Evolutionary conservation across 345 rosid species (phyloP).

Genomic region (Chamaenerion angustifolium): DNA sequence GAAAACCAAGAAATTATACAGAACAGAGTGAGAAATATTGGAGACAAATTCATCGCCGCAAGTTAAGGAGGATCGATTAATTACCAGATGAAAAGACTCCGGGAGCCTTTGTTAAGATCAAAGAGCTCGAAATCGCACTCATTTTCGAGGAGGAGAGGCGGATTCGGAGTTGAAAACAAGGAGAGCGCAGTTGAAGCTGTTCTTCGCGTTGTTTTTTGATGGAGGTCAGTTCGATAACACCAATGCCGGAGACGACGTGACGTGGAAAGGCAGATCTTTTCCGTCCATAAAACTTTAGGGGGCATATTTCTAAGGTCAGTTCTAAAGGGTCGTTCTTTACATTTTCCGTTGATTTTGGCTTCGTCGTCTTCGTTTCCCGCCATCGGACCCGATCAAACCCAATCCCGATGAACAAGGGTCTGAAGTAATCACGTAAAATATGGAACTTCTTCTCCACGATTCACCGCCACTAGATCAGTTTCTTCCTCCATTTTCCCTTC

Average conservation of each 20-base stretch:
- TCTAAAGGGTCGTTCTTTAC: too few species aligned
- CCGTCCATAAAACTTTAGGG: too few species aligned
- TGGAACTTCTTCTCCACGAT: too few species aligned
- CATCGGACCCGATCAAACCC: too few species aligned
- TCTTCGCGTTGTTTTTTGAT: too few species aligned
- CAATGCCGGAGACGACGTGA: not conserved
- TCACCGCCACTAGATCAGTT: too few species aligned
- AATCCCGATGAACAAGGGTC: too few species aligned
- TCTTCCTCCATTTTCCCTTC: too few species aligned
- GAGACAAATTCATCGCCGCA: not conserved
- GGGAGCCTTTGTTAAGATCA: not conserved
- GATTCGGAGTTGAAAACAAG: not conserved
- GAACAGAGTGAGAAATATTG: not conserved
- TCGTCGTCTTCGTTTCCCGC: not conserved
- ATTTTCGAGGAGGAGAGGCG: not conserved
- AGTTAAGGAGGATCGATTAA: not conserved
- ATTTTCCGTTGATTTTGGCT: not conserved
- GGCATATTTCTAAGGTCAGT: too few species aligned
- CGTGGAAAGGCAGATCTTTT: not conserved
- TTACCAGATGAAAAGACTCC: constrained; percentile 4
- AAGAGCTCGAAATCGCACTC: constrained; percentile 6
- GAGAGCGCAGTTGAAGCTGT: not conserved
- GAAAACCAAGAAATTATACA: not conserved
- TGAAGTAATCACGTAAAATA: too few species aligned
- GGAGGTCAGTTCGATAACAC: too few species aligned